Conservation (phyloP, 2,329 filamentous ascomycete genomes). For the Pseudogymnoascus sp. region DNA sequence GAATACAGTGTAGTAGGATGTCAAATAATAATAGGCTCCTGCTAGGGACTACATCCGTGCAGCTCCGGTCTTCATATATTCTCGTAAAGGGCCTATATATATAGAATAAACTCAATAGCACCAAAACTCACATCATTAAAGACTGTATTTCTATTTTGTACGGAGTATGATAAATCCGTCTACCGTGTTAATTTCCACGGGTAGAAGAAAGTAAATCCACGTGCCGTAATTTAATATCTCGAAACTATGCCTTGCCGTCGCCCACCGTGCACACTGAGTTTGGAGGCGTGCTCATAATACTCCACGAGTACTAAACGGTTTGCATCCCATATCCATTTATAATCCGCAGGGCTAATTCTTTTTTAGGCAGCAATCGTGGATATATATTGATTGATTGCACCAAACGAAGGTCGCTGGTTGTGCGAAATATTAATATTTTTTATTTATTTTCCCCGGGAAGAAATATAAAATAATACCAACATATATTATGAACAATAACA, state of each 20-base stretch:
- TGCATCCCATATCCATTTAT: not conserved
- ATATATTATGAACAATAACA: not conserved
- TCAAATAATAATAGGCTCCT: not conserved
- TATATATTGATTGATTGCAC: not conserved
- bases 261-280: not conserved
- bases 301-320: not conserved
- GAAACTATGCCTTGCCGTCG: not conserved
- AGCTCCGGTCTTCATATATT: not conserved
- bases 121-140: not conserved
- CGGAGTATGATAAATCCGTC: not conserved
- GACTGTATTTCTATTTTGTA: not conserved
- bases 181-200: not conserved
- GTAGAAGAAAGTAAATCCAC: not conserved
- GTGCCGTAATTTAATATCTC: not conserved
- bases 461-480: not conserved
- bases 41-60: not conserved
- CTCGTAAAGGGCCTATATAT: not conserved
- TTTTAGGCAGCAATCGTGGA: slow-evolving; percentile 7
- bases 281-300: no score
- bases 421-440: not conserved
- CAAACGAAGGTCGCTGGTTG: not conserved
- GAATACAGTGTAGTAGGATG: not conserved
- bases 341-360: not conserved
- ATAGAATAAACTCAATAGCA: not conserved
- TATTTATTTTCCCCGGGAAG: not conserved